A percentile compares a stretch with the other conserved stretches of the same genome.
These are phyloP conservation scores for Tetracladium marchalianum DNA, from an alignment of 495 filamentous ascomycete genomes.

Conservation along the genomic window DNA sequence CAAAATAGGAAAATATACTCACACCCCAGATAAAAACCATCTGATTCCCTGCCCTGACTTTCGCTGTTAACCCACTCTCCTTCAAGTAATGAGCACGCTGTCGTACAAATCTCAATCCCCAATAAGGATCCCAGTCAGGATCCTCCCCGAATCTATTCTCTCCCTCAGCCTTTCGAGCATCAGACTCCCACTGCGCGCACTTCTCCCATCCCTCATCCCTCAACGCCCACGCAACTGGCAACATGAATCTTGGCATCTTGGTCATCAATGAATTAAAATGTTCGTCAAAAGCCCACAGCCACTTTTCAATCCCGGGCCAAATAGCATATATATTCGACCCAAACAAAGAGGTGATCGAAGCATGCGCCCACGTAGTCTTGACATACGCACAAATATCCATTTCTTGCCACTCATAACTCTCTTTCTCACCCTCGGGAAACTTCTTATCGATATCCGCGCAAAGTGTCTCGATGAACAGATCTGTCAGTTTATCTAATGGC, in stretches of 20 bases:
- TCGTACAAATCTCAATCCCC: constrained; percentile 1
- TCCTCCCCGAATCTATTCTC: neutral
- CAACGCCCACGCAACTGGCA: neutral
- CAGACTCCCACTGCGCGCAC: neutral
- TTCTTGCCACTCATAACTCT: neutral
- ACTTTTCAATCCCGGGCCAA: neutral
- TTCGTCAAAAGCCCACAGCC: constrained; percentile 1
- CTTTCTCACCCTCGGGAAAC: neutral
- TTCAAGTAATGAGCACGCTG: neutral
- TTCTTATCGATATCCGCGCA: neutral
- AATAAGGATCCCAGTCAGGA: constrained; percentile 3
- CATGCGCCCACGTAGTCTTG: neutral
- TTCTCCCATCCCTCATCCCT: neutral
- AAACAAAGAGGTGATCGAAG: constrained; percentile 1
- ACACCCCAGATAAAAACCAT: constrained; percentile 4
- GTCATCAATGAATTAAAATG: neutral
- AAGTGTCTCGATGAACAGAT: neutral
- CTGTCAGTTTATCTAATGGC: neutral
- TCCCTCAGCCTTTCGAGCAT: neutral
- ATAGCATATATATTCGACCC: constrained; percentile 1
- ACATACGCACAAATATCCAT: neutral
- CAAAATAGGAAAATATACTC: neutral
- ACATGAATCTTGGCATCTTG: neutral
- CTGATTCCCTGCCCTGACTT: constrained; percentile 1
- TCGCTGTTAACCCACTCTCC: neutral